A percentile compares a stretch with the other conserved stretches of the same genome.
Evolutionary conservation across 1,284 basidiomycete genomes (phyloP).

Genomic region (Polyporus tsugae): DNA sequence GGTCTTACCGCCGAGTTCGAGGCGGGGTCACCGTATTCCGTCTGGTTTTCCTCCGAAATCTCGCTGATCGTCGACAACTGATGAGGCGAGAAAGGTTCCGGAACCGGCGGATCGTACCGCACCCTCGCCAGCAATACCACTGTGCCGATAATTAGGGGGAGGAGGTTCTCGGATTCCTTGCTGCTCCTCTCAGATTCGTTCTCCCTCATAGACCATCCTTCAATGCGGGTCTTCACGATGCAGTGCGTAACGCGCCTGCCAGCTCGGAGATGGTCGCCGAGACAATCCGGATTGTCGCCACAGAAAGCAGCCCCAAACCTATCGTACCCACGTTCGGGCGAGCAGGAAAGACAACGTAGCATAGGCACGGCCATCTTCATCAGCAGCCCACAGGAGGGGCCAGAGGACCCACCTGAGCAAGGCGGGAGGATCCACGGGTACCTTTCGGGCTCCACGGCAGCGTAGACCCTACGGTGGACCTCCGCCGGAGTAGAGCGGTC

Average conservation of each 20-base stretch:
- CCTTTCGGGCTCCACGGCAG: constrained; percentile 19
- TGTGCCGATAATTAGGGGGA: not conserved
- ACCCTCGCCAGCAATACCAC: not conserved
- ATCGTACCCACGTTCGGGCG: not conserved
- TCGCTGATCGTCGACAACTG: constrained; percentile 7
- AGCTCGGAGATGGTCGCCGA: constrained; percentile 2
- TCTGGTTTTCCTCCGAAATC: not conserved
- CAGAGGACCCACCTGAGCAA: constrained; percentile 18
- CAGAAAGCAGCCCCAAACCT: constrained; percentile 24
- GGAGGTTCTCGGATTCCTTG: not conserved
- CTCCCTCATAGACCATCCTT: constrained; percentile 8
- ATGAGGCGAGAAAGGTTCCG: not conserved
- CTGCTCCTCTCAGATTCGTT: not conserved
- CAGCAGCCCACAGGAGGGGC: not conserved
- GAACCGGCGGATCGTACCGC: constrained; percentile 1
- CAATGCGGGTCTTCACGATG: constrained; percentile 19
- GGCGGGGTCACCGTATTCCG: not conserved
- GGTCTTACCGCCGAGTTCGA: not conserved
- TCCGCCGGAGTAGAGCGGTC: constrained; percentile 17
- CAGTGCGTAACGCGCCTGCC: not conserved
- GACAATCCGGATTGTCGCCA: constrained; percentile 25
- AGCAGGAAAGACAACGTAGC: constrained; percentile 11
- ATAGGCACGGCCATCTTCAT: constrained; percentile 23
- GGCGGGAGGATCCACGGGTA: constrained; percentile 20
- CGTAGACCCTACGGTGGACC: constrained; percentile 14